Evolutionary conservation across 495 filamentous ascomycete genomes (phyloP).

Genomic region (Penicillium goetzii): DNA sequence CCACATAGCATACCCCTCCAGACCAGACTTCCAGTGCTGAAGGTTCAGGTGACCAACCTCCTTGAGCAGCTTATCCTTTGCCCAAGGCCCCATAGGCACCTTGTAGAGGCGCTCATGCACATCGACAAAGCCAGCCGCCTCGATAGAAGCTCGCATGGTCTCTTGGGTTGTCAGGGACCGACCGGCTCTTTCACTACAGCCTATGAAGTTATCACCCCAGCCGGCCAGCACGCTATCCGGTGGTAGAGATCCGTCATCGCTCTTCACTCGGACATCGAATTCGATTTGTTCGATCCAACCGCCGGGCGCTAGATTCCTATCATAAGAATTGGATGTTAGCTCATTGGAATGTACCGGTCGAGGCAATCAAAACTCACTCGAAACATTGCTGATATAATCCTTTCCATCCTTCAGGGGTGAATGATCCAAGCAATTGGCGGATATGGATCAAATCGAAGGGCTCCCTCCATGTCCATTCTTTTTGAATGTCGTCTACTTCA

Average conservation of each 20-base stretch:
- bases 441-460: slow-evolving; percentile 40
- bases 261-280: slow-evolving; percentile 38
- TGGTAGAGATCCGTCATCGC: slow-evolving; percentile 48
- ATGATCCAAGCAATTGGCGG: slow-evolving; percentile 30
- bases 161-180: slow-evolving; percentile 21
- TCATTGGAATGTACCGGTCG: background rate
- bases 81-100: slow-evolving; percentile 69
- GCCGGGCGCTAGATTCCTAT: slow-evolving; percentile 46
- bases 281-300: slow-evolving; percentile 61
- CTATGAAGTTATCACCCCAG: slow-evolving; percentile 26
- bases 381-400: slow-evolving; percentile 34
- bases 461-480: slow-evolving; percentile 37
- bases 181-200: slow-evolving; percentile 21
- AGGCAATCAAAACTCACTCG: slow-evolving; percentile 15
- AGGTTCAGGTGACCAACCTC: slow-evolving; percentile 66
- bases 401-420: slow-evolving; percentile 32
- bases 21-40: slow-evolving; percentile 53
- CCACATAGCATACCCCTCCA: slow-evolving; percentile 34
- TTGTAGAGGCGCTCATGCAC: slow-evolving; percentile 55
- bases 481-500: slow-evolving; percentile 28
- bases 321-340: background rate
- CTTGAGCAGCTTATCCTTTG: slow-evolving; percentile 65
- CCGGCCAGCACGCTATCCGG: slow-evolving; percentile 32
- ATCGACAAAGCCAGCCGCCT: slow-evolving; percentile 42
- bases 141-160: slow-evolving; percentile 28